Base-by-base conservation (phyloP, 768 basidiomycete genomes). In the Cyclocybe aegerita region DNA sequence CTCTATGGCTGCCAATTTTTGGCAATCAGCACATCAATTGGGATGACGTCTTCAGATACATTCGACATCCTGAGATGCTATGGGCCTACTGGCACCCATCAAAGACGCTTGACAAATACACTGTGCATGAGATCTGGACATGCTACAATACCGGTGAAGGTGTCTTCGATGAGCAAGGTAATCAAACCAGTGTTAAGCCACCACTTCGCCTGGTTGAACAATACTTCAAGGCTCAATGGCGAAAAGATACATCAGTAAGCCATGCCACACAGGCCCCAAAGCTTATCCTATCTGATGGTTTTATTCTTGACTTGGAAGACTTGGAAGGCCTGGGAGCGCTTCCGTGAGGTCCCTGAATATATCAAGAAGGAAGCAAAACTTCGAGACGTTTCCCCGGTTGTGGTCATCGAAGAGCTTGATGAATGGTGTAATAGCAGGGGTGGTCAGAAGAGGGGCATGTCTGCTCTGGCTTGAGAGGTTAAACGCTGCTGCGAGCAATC, bases 201-300 rank as follows among this genome's bases (percentile, higher is more conserved):
- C 65, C 65, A 1, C 49, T 69, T 29, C 54, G 53, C 9, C 14
- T 56, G 0, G 57, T 66, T 9, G 63, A 67, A 37, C 33, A 54
- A 16, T 43, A 53, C 12, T 64, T 65, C 32, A 48, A 58, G 29
- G 42, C 49, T 3, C 32, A 32, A 9, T 64, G 64, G 58, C 46
- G 52, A 11, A 50, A 46, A 29, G 48, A 45, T 15, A 86, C 64
- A 70, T 86, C 11, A 81, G 89, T 66, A 58, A 68, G 10, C 61
- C 64, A 50, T 70, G 72, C 12, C 7, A 11, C 31, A 12, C 38
- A 34, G 0, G 43, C 50, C 4, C 14, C 12, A 6, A 30, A 15
- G 29, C 23, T 10, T 34, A 12, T 34, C 11, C 11, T 65, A 62
- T 31, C 72, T 71, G 16, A 65, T 77, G 9, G 51, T 67, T 65